Evolutionary conservation across 768 basidiomycete genomes (phyloP).

Genomic region (Auriscalpium microsporum): DNA sequence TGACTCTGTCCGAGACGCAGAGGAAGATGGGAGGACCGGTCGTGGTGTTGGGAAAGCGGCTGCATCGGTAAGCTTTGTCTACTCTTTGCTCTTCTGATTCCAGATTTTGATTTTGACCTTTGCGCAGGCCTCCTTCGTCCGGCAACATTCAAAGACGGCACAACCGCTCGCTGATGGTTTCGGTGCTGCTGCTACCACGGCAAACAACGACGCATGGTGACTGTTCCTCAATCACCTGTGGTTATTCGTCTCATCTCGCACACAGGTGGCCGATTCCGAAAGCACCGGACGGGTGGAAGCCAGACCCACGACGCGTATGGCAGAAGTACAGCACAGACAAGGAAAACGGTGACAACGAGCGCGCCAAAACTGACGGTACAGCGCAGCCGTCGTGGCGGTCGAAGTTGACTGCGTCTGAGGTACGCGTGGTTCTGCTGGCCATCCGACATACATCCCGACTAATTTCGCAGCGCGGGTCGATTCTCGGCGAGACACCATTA

Average conservation of each 20-base stretch:
- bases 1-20: constrained; percentile 54
- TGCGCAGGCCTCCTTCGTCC: constrained; percentile 14
- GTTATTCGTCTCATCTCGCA: constrained; percentile 13
- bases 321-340: constrained; percentile 28
- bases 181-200: constrained; percentile 46
- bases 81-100: too few relatives aligned
- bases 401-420: constrained; percentile 11
- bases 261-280: constrained; percentile 78
- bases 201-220: constrained; percentile 63
- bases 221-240: constrained; percentile 16
- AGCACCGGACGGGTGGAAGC: constrained; percentile 76
- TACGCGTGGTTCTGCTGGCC: background rate
- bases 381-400: constrained; percentile 27
- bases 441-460: background rate
- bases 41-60: too few relatives aligned
- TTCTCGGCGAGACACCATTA: constrained; percentile 76
- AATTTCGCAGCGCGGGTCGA: constrained; percentile 57
- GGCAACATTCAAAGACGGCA: constrained; percentile 66
- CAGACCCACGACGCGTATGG: constrained; percentile 79
- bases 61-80: too few relatives aligned
- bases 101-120: constrained; percentile 1
- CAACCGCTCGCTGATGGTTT: constrained; percentile 69
- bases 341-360: constrained; percentile 25
- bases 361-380: constrained; percentile 44
- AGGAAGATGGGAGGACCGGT: constrained; percentile 38